phyloP scores from a whole-genome alignment of 208 protist genomes.

The Angomonas ambiguus region DNA sequence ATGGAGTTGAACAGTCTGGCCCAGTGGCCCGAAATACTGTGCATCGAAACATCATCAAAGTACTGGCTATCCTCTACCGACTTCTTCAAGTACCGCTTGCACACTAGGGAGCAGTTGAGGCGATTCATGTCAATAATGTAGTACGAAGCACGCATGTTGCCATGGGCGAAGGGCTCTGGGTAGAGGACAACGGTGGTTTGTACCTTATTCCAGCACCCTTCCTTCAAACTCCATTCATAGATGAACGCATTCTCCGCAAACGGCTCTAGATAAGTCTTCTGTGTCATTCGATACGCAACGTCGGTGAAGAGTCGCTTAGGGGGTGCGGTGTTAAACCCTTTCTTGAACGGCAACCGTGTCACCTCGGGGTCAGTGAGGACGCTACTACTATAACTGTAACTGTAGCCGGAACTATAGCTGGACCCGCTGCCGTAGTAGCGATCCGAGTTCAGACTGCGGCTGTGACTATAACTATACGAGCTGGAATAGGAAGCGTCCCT shows the following conservation, averaged over 20 bases:
- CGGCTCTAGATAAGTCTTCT: constrained; percentile 24
- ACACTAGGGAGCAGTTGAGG: constrained; percentile 61
- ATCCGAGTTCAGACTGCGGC: not conserved
- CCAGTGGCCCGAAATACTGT: constrained; percentile 78
- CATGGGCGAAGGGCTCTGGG: constrained; percentile 58
- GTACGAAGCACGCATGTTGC: constrained; percentile 84
- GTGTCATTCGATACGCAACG: constrained; percentile 39
- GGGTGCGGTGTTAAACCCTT: constrained; percentile 38
- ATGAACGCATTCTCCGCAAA: constrained; percentile 60
- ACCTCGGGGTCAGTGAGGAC: constrained; percentile 16
- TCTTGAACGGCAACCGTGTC: constrained; percentile 36
- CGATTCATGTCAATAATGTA: constrained; percentile 71
- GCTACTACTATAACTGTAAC: constrained; percentile 15
- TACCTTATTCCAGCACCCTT: constrained; percentile 54
- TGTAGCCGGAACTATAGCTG: constrained; percentile 23
- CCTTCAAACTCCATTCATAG: constrained; percentile 63
- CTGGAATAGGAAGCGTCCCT: not conserved
- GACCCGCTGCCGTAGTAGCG: constrained; percentile 27
- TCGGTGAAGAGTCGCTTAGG: constrained; percentile 44
- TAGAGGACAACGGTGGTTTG: constrained; percentile 62
- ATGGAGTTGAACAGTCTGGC: constrained; percentile 60
- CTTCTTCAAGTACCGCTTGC: constrained; percentile 68
- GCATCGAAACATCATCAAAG: constrained; percentile 84
- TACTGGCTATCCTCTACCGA: constrained; percentile 60
- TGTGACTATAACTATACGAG: constrained; percentile 3